Evolutionary conservation across 139 green algal genomes (phyloP), one percentile per base, ranked within the genome.

Genomic region (Yamagishiella unicocca): DNA sequence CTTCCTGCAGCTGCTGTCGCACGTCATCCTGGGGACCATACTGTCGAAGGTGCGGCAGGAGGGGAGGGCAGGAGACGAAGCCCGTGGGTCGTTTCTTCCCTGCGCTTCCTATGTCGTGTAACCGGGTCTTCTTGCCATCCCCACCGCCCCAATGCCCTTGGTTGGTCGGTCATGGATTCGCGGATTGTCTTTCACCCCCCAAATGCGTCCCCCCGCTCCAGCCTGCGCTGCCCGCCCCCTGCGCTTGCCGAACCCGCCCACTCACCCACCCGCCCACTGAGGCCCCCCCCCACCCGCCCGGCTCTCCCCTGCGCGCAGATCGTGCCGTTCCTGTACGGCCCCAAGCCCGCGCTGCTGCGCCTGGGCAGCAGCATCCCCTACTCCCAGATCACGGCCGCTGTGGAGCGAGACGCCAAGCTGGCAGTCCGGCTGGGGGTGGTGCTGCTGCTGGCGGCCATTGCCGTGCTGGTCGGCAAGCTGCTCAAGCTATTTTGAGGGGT

Each of bases 291-390:
- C 17, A 40, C 22, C 5, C 17, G 6, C 38, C 78, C 33, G 4
- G 1, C 78, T 19, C 27, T 6, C 10, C 38, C 58, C 25, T 33
- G 1, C 50, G 12, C 35, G 6, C 67, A 90, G 87, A 85, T 94
- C 37, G 77, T 93, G 62, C 92, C 92, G 2, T 92, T 92, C 72
- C 76, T 94, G 33, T 94, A 94, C 70, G 92, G 92, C 61, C 19
- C 35, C 68, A 89, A 90, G 70, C 91, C 92, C 10, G 87, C 87
- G 38, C 89, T 95, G 72, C 86, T 93, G 24, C 64, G 68, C 25
- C 88, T 95, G 42, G 92, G 92, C 35, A 83, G 62, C 37, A 50
- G 42, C 40, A 87, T 82, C 12, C 89, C 86, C 12, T 95, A 95
- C 83, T 83, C 66, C 9, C 7, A 84, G 4, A 95, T 95, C 73